Percentiles rank a stretch among this genome's conserved stretches.
Evolutionary conservation across 2,329 filamentous ascomycete species (phyloP).

Genomic region (Fusarium clavum): DNA sequence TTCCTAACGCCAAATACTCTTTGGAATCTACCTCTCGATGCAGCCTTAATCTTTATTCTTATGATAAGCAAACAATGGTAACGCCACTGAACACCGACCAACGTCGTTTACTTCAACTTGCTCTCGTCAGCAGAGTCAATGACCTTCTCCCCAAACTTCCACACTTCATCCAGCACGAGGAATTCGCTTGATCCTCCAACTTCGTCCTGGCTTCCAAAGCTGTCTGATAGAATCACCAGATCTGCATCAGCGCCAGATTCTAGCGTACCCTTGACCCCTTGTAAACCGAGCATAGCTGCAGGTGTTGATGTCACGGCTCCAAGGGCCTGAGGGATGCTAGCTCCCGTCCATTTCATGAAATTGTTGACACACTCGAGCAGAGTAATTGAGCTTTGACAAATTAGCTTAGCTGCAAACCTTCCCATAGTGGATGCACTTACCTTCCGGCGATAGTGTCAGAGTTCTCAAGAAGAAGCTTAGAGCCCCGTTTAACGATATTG

Average conservation of each 20-base stretch:
- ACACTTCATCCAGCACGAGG: constrained; percentile 78
- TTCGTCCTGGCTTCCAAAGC: constrained; percentile 43
- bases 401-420: constrained; percentile 3
- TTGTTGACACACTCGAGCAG: constrained; percentile 87
- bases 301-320: constrained; percentile 81
- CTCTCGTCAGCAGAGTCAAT: constrained; percentile 38
- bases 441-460: constrained; percentile 83
- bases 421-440: constrained; percentile 55
- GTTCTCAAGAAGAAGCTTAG: constrained; percentile 79
- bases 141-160: constrained; percentile 78
- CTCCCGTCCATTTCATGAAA: constrained; percentile 80
- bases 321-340: constrained; percentile 74
- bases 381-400: constrained; percentile 68
- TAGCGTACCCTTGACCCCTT: constrained; percentile 73
- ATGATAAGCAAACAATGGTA: not conserved
- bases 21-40: constrained; percentile 15
- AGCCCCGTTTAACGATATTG: constrained; percentile 76
- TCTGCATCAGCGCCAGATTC: constrained; percentile 74
- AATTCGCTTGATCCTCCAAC: constrained; percentile 57
- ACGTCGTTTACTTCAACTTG: constrained; percentile 31
- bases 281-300: constrained; percentile 78
- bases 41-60: constrained; percentile 20
- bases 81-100: constrained; percentile 6
- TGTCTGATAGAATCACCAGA: constrained; percentile 74
- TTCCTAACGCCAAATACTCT: constrained; percentile 8